Percentiles rank a stretch among this genome's conserved stretches.
Conservation (phyloP, 2,329 filamentous ascomycete genomes). For the Aureobasidium sp. region DNA sequence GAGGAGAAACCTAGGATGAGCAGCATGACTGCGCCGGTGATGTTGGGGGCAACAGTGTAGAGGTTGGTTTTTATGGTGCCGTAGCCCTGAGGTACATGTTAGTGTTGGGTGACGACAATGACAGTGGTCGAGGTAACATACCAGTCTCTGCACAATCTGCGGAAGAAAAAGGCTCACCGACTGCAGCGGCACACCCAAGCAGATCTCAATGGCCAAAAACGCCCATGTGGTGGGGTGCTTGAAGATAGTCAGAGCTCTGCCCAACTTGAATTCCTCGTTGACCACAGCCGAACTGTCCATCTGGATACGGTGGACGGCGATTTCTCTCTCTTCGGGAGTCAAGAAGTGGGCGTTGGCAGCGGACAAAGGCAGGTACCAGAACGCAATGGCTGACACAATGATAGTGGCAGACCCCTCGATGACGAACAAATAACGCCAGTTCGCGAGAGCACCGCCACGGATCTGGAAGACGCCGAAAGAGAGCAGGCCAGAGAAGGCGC, state of each 20-base stretch:
- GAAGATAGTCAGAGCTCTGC: conserved; percentile 45
- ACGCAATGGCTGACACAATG: conserved; percentile 51
- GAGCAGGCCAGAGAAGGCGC: conserved; percentile 53
- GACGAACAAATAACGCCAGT: conserved; percentile 59
- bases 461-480: conserved; percentile 55
- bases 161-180: conserved; percentile 50
- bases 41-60: conserved; percentile 73
- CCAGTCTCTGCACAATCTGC: conserved; percentile 45
- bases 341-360: conserved; percentile 58
- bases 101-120: not conserved
- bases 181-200: conserved; percentile 50
- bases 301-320: conserved; percentile 66
- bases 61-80: conserved; percentile 61
- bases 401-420: conserved; percentile 52
- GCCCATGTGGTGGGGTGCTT: conserved; percentile 45
- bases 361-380: conserved; percentile 58
- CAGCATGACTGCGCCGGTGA: conserved; percentile 63
- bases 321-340: conserved; percentile 53
- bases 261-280: conserved; percentile 46
- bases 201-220: conserved; percentile 49
- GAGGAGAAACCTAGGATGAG: conserved; percentile 63
- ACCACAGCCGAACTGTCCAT: conserved; percentile 62
- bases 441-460: conserved; percentile 38
- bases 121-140: not conserved
- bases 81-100: conserved; percentile 30